Conservation (phyloP, 2,329 filamentous ascomycete species). For the Coniochaeta sp. region DNA sequence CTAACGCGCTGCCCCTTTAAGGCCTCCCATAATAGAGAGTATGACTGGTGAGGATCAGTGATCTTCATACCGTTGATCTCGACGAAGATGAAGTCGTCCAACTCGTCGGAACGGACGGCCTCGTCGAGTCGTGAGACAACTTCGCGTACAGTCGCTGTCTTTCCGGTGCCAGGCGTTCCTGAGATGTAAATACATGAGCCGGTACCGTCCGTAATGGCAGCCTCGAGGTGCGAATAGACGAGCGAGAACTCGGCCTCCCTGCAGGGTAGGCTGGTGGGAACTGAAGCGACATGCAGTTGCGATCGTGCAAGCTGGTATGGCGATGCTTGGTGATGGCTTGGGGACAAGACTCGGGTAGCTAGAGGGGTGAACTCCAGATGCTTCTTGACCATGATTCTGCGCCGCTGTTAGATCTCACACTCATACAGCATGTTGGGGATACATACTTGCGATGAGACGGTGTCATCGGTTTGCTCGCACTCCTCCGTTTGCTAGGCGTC, state of each 20-base stretch:
- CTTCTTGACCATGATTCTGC: conserved; percentile 67
- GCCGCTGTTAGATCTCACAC: conserved; percentile 13
- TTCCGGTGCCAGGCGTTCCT: conserved; percentile 94
- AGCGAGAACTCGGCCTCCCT: conserved; percentile 85
- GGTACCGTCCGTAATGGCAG: conserved; percentile 86
- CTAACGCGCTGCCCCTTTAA: conserved; percentile 89
- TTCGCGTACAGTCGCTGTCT: conserved; percentile 94
- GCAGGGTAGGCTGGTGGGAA: conserved; percentile 82
- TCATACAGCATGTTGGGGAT: conserved; percentile 16
- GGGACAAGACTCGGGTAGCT: conserved; percentile 78
- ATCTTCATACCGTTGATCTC: conserved; percentile 99
- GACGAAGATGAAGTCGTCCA: conserved; percentile 98
- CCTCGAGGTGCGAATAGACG: conserved; percentile 89
- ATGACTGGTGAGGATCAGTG: conserved; percentile 93
- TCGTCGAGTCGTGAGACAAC: conserved; percentile 84
- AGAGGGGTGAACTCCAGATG: conserved; percentile 91
- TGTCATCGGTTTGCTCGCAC: background rate
- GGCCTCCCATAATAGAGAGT: conserved; percentile 91
- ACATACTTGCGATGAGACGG: conserved; percentile 27
- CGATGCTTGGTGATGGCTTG: conserved; percentile 66
- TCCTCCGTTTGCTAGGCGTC: conserved; percentile 47
- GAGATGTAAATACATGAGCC: conserved; percentile 99
- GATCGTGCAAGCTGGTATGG: conserved; percentile 88
- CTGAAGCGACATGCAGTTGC: conserved; percentile 86
- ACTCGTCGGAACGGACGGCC: conserved; percentile 80